Percentiles rank a stretch among this genome's conserved stretches.
Evolutionary conservation across 768 basidiomycete genomes (phyloP).

Genomic region (Mycena leptocephala): DNA sequence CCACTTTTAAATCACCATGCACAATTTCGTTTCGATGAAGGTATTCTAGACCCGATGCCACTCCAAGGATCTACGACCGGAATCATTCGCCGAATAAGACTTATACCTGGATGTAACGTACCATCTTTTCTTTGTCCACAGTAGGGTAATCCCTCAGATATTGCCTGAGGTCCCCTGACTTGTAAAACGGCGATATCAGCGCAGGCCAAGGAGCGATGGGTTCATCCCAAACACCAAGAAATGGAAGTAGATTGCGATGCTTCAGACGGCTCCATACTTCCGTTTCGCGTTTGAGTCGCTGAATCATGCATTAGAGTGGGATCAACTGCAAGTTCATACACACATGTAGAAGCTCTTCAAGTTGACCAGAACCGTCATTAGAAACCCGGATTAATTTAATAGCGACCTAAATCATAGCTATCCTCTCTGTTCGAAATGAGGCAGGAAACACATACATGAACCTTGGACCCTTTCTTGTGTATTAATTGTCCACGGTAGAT

Average conservation of each 20-base stretch:
- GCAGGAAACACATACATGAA: background rate
- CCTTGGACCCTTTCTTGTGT: background rate
- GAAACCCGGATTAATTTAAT: slow-evolving; percentile 11
- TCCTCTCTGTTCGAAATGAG: background rate
- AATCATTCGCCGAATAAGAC: background rate
- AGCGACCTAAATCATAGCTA: slow-evolving; percentile 5
- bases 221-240: slow-evolving; percentile 24
- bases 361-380: background rate
- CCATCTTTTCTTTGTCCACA: background rate
- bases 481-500: slow-evolving; percentile 7
- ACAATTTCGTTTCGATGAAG: slow-evolving; percentile 11
- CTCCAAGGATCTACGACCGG: background rate
- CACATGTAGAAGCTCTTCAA: background rate
- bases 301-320: background rate
- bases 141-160: slow-evolving; percentile 5
- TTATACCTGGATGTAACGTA: background rate
- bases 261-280: slow-evolving; percentile 16
- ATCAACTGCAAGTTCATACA: background rate
- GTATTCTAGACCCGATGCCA: background rate
- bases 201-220: slow-evolving; percentile 20
- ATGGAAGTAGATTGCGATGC: slow-evolving; percentile 28
- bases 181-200: slow-evolving; percentile 29
- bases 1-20: slow-evolving; percentile 27
- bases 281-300: slow-evolving; percentile 28
- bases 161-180: slow-evolving; percentile 16